Evolutionary conservation across 345 rosid genomes (phyloP).

Genomic region (Aegle marmelos): DNA sequence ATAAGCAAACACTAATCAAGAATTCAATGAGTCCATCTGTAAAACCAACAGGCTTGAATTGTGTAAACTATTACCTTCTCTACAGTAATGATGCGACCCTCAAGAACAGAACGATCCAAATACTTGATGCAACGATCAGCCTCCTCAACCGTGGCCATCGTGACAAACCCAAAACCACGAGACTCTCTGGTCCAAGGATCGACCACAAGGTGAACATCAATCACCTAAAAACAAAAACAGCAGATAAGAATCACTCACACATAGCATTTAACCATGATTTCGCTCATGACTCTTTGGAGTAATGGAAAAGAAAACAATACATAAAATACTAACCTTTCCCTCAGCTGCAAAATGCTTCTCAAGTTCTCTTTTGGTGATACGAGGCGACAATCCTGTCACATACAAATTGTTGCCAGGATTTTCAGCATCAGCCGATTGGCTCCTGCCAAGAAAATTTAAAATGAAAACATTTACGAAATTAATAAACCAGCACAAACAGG

Average conservation of each 20-base stretch:
- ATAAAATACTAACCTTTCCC: constrained; percentile 55
- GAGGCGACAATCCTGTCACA: constrained; percentile 86
- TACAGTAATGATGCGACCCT: constrained; percentile 80
- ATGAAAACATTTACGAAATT: neutral
- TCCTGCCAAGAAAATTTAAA: constrained; percentile 28
- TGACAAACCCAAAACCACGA: constrained; percentile 94
- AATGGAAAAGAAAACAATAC: neutral
- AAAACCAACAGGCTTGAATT: neutral
- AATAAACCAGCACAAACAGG: neutral
- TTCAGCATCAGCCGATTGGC: constrained; percentile 57
- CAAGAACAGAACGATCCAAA: constrained; percentile 69
- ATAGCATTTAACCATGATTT: neutral
- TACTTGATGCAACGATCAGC: constrained; percentile 78
- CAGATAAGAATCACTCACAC: neutral
- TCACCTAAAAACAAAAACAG: constrained; percentile 39
- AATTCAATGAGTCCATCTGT: neutral
- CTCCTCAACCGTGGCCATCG: constrained; percentile 60
- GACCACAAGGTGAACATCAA: constrained; percentile 85
- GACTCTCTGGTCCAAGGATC: constrained; percentile 95
- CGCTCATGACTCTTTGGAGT: neutral
- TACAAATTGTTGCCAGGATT: constrained; percentile 94
- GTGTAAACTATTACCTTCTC: constrained; percentile 64
- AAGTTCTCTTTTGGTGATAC: constrained; percentile 70
- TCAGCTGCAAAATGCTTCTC: constrained; percentile 69
- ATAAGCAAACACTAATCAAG: neutral